Evolutionary conservation across 305 asterid genomes (phyloP).

Genomic region (Caryopteris hybrid): DNA sequence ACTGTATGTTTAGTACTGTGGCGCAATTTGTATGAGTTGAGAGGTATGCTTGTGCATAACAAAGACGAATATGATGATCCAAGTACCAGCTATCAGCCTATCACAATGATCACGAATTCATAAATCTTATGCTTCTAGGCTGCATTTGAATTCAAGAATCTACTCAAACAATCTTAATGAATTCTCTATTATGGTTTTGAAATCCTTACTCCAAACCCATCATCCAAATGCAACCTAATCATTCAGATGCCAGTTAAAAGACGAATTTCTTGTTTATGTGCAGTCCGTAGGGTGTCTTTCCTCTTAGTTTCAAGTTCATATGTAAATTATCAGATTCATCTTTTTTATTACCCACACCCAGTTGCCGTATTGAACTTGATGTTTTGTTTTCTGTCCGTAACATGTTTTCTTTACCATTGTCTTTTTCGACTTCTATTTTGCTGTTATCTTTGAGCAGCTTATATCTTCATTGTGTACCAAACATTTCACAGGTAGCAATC

Average conservation of each 20-base stretch:
- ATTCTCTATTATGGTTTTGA: background rate
- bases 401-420: background rate
- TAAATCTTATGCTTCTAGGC: background rate
- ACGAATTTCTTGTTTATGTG: background rate
- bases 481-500: slow-evolving; percentile 14
- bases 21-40: background rate
- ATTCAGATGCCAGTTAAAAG: background rate
- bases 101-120: background rate
- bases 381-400: background rate
- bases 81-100: background rate
- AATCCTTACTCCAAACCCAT: background rate
- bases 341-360: background rate
- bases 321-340: background rate
- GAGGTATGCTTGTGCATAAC: background rate
- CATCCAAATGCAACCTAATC: background rate
- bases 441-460: background rate
- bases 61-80: background rate
- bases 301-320: background rate
- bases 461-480: background rate
- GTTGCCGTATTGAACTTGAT: background rate
- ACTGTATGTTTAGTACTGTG: background rate
- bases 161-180: background rate
- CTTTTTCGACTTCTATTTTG: background rate
- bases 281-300: background rate
- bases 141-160: background rate